Evolutionary conservation across 106 monocot species (phyloP), one percentile per base, ranked within the genome.

Genomic region (Gastrodia elata): DNA sequence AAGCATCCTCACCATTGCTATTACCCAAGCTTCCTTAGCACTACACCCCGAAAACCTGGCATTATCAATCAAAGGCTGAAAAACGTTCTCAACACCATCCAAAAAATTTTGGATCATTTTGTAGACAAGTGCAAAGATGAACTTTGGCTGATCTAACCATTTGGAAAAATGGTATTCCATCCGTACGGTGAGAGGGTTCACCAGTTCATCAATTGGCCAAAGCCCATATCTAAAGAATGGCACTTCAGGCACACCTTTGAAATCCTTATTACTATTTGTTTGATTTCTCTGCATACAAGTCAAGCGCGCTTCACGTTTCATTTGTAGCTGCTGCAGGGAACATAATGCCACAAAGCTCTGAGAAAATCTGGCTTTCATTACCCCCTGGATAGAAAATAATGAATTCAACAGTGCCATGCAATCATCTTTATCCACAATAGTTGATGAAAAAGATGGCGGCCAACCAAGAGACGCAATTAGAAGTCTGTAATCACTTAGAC

Each of bases 11-110:
- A 89, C 71, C 89, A 89, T 89, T 68, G 86, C 61, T 52, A 76
- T 74, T 8, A 87, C 84, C 92, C 92, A 92, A 42, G 84, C 82
- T 84, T 92, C 92, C 78, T 81, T 92, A 14, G 84, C 88, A 79
- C 86, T 86, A 57, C 65, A 84, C 43, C 88, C 86, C 42, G 74
- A 77, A 22, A 92, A 71, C 24, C 68, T 86, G 42, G 86, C 88
- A 79, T 73, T 40, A 84, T 92, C 92, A 65, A 92, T 89, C 52
- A 92, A 74, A 67, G 92, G 92, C 78, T 92, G 92, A 70, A 92
- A 79, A 22, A 89, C 38, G 73, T 82, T 68, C 38, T 92, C 92
- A 16, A 89, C 75, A 42, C 86, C 86, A 64, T 80, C 84, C 39
- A 92, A 71, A 65, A 92, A 84, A 75, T 89, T 84, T 59, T 72